Evolutionary conservation across 2,329 filamentous ascomycete genomes (phyloP), one percentile per base, ranked within the genome.

Genomic region (Orbilia blumenaviensis): DNA sequence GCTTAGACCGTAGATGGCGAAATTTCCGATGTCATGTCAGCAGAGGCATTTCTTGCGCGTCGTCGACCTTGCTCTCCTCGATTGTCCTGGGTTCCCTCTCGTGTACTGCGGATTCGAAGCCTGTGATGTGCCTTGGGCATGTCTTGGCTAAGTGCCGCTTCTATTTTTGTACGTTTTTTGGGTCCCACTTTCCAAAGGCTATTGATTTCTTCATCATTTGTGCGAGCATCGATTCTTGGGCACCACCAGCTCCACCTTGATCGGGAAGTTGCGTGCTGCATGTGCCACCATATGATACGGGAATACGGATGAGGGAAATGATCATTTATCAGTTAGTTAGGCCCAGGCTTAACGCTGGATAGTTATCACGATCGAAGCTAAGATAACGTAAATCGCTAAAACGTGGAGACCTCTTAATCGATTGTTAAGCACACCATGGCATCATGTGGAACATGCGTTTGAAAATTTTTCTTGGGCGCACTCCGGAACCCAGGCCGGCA

Each of bases 301-400:
- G n/a, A 56, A 38, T 36, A 56, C 52, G 52, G 32, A 56, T 25
- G 52, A 38, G 52, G 52, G 52, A 32, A 56, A 56, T 38, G 52
- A 56, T 56, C 29, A 23, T 16, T 23, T 32, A 56, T 56, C 29
- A 23, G 32, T 23, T 32, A 25, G 18, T 18, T n/a, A n/a, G n/a
- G 8, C 16, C 12, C 3, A 14, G 21, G 18, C 23, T 3, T 54
- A n/a, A n/a, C n/a, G n/a, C n/a, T n/a, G n/a, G n/a, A n/a, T n/a
- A n/a, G n/a, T 54, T 32, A 54, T 54, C 48, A 8, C 4, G 48
- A 7, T 54, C 42, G 48, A 54, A 21, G 48, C 48, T 54, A 34
- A 32, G 48, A 52, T 52, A 52, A 32, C 48, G n/a, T 52, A 52
- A 48, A 52, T 10, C 8, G 27, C 18, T 52, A 2, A 34, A 52